Base-by-base conservation (phyloP, 2,329 filamentous ascomycete genomes). In the Fusarium keratoplasticum region DNA sequence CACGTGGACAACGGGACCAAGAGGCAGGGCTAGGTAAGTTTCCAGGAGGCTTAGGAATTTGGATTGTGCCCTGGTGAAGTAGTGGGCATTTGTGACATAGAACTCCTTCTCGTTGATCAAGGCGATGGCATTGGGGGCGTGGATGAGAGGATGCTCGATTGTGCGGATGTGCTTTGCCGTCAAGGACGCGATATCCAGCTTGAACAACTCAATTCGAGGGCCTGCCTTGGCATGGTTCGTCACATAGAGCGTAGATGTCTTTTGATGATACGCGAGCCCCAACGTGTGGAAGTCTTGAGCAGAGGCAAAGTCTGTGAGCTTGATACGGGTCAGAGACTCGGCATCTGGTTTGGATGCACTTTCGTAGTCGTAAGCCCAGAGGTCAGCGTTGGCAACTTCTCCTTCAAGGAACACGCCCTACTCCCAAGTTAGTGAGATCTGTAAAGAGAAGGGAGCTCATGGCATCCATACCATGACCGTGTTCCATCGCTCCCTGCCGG, bases 81-180 rank as follows among this genome's bases (percentile, higher is more conserved):
- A 62, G 68, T 86, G 83, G 66, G 83, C 81, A 54, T 86, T 86
- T 4, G 84, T 85, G 22, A 86, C 80, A 61, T 82, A 83, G 22
- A 86, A 74, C 65, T 85, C 83, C 4, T 80, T 75, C 9, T 66
- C 70, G 64, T 78, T 81, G 33, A 83, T 66, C 1, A 83, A 63
- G 3, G 77, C 76, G 16, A 86, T 82, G 9, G 84, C 77, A 67
- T 86, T 86, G 5, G 85, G 84, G 0, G 65, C 79, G 50, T 78
- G 78, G 14, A 86, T 74, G 6, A 85, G 79, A 1, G 82, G 80
- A 57, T 86, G 83, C 58, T 76, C 73, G 62, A 86, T 78, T 0
- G 82, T 82, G 40, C 79, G 80, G 3, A 80, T 42, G 64, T 86
- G 81, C 6, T 72, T 83, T 2, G 83, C 84, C 1, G 78, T 81